Conservation (phyloP, 768 basidiomycete species). For the Phylloporus sp. region DNA sequence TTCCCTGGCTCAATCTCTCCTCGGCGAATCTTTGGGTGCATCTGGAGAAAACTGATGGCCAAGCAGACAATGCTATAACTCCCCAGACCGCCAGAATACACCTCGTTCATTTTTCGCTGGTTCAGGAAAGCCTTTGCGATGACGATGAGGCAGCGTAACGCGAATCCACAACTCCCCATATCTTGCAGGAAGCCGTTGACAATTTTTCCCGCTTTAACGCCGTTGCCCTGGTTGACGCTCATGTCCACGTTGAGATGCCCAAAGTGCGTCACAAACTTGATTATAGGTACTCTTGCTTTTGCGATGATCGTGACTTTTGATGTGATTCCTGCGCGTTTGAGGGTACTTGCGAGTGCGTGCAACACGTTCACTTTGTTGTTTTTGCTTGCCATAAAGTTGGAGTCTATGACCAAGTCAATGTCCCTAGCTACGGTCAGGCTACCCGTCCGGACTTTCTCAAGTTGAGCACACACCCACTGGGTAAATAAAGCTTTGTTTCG, state of each 20-base stretch:
- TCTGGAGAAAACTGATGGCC: constrained; percentile 91
- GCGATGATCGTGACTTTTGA: constrained; percentile 81
- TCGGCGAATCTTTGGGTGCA: constrained; percentile 90
- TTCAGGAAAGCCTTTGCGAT: constrained; percentile 87
- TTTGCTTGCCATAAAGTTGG: constrained; percentile 66
- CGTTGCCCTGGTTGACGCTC: constrained; percentile 87
- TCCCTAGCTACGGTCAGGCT: constrained; percentile 51
- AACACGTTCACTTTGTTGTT: constrained; percentile 66
- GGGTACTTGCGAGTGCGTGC: constrained; percentile 67
- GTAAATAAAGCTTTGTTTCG: constrained; percentile 90
- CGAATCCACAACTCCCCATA: constrained; percentile 51
- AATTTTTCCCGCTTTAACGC: constrained; percentile 70
- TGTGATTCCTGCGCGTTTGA: constrained; percentile 73
- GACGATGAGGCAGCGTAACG: constrained; percentile 77
- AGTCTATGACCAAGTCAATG: constrained; percentile 91
- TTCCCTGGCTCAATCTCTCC: constrained; percentile 82
- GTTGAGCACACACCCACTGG: constrained; percentile 64
- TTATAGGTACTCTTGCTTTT: constrained; percentile 92
- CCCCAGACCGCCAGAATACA: constrained; percentile 92
- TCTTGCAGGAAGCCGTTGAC: constrained; percentile 75
- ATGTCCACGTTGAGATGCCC: constrained; percentile 90
- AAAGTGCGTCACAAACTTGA: constrained; percentile 85
- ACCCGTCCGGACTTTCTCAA: not conserved
- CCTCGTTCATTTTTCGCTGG: constrained; percentile 94
- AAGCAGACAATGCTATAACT: constrained; percentile 93